Conservation (phyloP, 129 eudicot genomes). For the Helianthus annuus region HanXRQr2.0-SUNRISE NC_035448.2:113868701-113869200, state of each 20-base stretch:
- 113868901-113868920: conserved; percentile 14
- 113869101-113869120: no score
- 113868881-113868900: conserved; percentile 10
- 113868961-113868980: conserved; percentile 1
- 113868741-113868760: neutral
- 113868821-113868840: conserved; percentile 1
- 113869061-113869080: no score
- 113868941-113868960: neutral
- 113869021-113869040: conserved; percentile 8
- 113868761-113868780: conserved; percentile 1
- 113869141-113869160: no score
- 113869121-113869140: no score
- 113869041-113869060: neutral
- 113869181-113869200: no score
- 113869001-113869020: conserved; percentile 15
- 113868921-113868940: neutral
- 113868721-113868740: neutral
- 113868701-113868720: no score
- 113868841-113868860: neutral
- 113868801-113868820: conserved; percentile 13
- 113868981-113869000: neutral
- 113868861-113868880: conserved; percentile 11
- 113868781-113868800: conserved; percentile 11
- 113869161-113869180: no score
- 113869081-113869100: no score